phyloP scores from a whole-genome alignment of 441 rosid species.

The Croton setiger region DNA sequence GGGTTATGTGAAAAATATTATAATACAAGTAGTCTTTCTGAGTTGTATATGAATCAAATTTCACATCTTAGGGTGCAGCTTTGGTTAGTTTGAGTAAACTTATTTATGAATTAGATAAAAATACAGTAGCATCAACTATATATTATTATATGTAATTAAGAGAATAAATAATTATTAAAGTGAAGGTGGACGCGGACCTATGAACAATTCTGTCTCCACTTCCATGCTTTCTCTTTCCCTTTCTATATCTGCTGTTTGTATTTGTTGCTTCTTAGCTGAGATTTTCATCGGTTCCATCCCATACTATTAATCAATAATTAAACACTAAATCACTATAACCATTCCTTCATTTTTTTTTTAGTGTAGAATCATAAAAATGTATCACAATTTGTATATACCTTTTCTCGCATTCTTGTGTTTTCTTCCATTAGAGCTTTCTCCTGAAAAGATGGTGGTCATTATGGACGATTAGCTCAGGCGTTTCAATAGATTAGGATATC shows the following conservation, averaged over 20 bases:
- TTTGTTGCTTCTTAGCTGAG: slow-evolving; percentile 15
- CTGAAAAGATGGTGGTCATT: slow-evolving; percentile 21
- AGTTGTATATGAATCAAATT: background rate
- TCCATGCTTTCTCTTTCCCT: slow-evolving; percentile 35
- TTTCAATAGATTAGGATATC: background rate
- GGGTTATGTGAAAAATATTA: no score
- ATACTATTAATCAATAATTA: slow-evolving; percentile 23
- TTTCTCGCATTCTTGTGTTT: slow-evolving; percentile 36
- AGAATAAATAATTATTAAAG: background rate
- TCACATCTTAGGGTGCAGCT: background rate
- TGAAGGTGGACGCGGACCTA: slow-evolving; percentile 66
- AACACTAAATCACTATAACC: no score
- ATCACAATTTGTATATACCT: slow-evolving; percentile 28
- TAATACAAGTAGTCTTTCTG: background rate
- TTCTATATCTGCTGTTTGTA: slow-evolving; percentile 1
- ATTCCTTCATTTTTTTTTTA: no score
- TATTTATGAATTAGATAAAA: slow-evolving; percentile 4
- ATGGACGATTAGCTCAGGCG: background rate
- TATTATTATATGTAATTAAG: background rate
- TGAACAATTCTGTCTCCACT: slow-evolving; percentile 65
- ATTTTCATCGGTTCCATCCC: slow-evolving; percentile 23
- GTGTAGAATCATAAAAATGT: no score
- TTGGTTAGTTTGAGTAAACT: background rate
- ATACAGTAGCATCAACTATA: background rate
- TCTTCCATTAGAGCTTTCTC: slow-evolving; percentile 48